phyloP scores from a whole-genome alignment of 805 yeast genomes.

The Candida pseudoglaebosa region DNA sequence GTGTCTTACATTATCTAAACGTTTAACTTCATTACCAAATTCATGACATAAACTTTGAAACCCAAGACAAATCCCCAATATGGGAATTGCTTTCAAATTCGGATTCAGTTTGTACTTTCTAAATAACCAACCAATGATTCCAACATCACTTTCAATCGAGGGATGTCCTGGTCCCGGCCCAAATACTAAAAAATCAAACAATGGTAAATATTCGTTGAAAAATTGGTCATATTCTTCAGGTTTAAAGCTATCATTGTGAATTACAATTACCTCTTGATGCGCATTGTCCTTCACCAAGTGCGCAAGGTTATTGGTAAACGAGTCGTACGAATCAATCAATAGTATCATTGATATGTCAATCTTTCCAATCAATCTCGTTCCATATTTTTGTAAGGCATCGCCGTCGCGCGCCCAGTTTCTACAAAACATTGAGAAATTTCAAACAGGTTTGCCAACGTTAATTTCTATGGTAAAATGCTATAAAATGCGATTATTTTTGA shows the following conservation, averaged over 20 bases:
- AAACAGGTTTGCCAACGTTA: neutral
- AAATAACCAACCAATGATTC: slow-evolving; percentile 62
- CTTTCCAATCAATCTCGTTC: no score
- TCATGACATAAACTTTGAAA: slow-evolving; percentile 75
- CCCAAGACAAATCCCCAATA: slow-evolving; percentile 91
- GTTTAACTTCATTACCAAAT: slow-evolving; percentile 53
- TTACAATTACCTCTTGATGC: slow-evolving; percentile 46
- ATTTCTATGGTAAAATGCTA: neutral
- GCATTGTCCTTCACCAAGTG: slow-evolving; percentile 56
- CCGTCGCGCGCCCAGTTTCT: no score
- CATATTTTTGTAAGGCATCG: no score
- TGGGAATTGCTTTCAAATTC: slow-evolving; percentile 42
- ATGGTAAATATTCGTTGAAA: slow-evolving; percentile 40
- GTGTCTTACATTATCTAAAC: slow-evolving; percentile 63
- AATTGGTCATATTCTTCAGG: slow-evolving; percentile 27
- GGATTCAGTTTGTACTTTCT: slow-evolving; percentile 16
- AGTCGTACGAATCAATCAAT: slow-evolving; percentile 89
- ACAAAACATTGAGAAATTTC: no score
- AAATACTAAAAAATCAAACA: slow-evolving; percentile 71
- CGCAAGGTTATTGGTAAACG: slow-evolving; percentile 82
- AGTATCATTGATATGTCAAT: slow-evolving; percentile 42
- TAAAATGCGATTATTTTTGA: slow-evolving; percentile 5
- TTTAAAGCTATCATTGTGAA: slow-evolving; percentile 57
- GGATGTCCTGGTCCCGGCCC: slow-evolving; percentile 99
- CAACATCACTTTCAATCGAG: slow-evolving; percentile 54